Conservation (phyloP, 1,284 basidiomycete genomes). For the Amylostereum areolatum region DNA sequence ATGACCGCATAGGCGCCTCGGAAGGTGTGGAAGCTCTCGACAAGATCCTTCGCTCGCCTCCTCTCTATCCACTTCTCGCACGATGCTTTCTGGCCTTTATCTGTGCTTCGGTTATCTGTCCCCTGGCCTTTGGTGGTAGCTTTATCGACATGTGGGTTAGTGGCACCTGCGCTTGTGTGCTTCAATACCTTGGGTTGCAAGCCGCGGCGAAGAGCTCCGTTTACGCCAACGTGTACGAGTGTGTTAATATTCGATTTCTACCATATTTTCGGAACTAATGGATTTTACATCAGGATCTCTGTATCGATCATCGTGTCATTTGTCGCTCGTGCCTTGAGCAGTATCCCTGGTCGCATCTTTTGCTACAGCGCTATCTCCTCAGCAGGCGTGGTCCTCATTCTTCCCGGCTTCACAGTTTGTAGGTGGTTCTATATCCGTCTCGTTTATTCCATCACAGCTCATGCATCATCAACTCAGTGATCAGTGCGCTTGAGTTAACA, state of each 20-base stretch:
- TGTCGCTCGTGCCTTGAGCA: constrained; percentile 67
- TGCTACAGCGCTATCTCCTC: constrained; percentile 84
- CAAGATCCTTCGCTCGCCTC: constrained; percentile 51
- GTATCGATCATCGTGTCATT: constrained; percentile 81
- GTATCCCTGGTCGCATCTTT: constrained; percentile 61
- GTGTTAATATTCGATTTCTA: constrained; percentile 25
- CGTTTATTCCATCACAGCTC: constrained; percentile 12
- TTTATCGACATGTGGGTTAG: constrained; percentile 79
- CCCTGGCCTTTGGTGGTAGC: constrained; percentile 78
- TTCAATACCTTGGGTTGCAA: constrained; percentile 74
- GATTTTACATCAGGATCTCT: constrained; percentile 54
- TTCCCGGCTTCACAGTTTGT: constrained; percentile 78
- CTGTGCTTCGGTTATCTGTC: constrained; percentile 73
- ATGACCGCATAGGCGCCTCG: constrained; percentile 63
- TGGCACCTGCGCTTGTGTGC: constrained; percentile 60
- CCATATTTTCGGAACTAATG: not conserved
- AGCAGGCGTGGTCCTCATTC: constrained; percentile 72
- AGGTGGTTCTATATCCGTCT: constrained; percentile 22
- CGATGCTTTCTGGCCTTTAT: constrained; percentile 70
- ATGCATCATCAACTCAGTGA: constrained; percentile 44
- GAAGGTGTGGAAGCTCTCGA: constrained; percentile 60
- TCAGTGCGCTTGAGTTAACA: constrained; percentile 77
- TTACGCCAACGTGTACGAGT: constrained; percentile 90
- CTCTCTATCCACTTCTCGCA: constrained; percentile 55
- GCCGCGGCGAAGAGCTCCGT: constrained; percentile 75